Percentiles rank a stretch among this genome's conserved stretches.
Conservation (phyloP, 23 red algal genomes). For the Rhodosorus marinus region DNA sequence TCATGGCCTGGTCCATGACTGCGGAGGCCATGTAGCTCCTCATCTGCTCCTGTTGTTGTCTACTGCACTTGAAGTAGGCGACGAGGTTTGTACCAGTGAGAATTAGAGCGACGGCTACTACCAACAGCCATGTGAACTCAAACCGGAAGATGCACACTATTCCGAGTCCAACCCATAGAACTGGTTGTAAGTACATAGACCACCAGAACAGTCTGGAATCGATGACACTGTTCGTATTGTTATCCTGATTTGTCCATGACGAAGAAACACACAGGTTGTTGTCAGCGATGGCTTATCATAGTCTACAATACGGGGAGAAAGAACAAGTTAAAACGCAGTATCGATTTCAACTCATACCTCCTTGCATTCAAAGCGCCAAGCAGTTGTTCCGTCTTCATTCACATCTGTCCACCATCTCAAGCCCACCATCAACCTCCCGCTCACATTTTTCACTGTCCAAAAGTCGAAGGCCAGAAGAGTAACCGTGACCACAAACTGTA, state of each 20-base stretch:
- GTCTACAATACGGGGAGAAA: no score
- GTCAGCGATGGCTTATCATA: no score
- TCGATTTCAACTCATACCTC: no score
- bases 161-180: constrained; percentile 69
- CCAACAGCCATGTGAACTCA: constrained; percentile 64
- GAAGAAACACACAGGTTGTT: no score
- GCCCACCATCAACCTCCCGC: constrained; percentile 70
- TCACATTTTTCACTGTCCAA: constrained; percentile 98
- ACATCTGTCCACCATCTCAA: constrained; percentile 98
- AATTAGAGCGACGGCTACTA: constrained; percentile 65
- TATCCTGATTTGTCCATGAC: no score
- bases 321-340: no score
- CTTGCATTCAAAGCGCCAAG: constrained; percentile 71
- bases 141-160: constrained; percentile 86
- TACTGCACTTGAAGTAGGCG: constrained; percentile 79
- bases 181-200: constrained; percentile 67
- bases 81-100: constrained; percentile 58
- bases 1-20: no score
- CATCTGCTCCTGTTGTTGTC: constrained; percentile 16
- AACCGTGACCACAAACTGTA: constrained; percentile 88
- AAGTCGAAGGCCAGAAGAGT: constrained; percentile 87
- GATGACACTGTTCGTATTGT: constrained; percentile 26
- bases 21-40: no score
- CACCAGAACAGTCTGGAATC: constrained; percentile 95
- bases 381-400: constrained; percentile 45